Base-by-base conservation (phyloP, 805 yeast species). In the Lipomyces orientalis region DNA sequence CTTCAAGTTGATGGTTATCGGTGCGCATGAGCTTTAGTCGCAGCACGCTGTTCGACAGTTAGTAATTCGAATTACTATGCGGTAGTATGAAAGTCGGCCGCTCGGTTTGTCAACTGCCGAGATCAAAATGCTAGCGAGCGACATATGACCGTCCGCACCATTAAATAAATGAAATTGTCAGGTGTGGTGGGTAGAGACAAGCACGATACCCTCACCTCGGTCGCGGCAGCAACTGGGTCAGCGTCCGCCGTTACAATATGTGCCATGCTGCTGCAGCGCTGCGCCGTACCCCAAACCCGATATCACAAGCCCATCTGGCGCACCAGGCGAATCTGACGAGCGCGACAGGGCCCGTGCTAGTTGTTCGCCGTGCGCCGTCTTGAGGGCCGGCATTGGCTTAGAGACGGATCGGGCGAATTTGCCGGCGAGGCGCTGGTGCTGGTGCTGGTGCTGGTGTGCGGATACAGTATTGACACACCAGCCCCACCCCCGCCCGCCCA, bases 361-460 rank as follows among this genome's bases (percentile, higher is more conserved):
- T 37, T 37, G 43, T 37, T 37, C 43, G 43, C 43, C 43, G 43
- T 37, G 43, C 43, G 43, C 43, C 43, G 43, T 37, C 43, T 37
- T 37, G 43, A 37, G 43, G 43, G 43, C 43, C 43, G 43, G 43
- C 43, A 37, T 37, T 37, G 43, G 43, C 43, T 37, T 37, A 37
- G 43, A 37, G 43, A 37, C 43, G 43, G 43, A 37, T 37, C 43
- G 43, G 43, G 43, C 43, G 43, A 37, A 37, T 37, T 37, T 37
- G 43, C 43, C 43, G 43, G 43, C 43, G 43, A 37, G 43, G 43
- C 43, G n/a, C n/a, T n/a, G n/a, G n/a, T n/a, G 43, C 43, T 37
- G 43, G 43, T 37, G 43, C 16, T 37, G 43, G 43, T 37, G 43
- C 43, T 37, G 43, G 43, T 37, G 43, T 37, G 43, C 43, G 43